Evolutionary conservation across 768 basidiomycete species (phyloP).

Genomic region (Phaeotremella fagi): DNA sequence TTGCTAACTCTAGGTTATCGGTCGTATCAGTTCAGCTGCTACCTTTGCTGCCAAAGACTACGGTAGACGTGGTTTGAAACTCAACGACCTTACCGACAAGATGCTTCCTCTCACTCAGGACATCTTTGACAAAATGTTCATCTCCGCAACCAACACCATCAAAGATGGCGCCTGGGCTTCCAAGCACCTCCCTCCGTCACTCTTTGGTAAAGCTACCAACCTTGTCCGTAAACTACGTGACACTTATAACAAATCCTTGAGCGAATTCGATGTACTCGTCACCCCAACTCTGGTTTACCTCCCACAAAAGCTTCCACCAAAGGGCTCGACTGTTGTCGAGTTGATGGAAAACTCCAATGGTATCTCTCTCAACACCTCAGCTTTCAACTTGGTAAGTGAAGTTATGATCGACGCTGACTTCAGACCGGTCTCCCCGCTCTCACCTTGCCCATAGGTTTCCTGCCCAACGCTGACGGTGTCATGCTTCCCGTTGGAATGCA

Average conservation of each 20-base stretch:
- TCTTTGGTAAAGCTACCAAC: slow-evolving; percentile 50
- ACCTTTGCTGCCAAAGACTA: slow-evolving; percentile 24
- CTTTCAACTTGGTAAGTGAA: slow-evolving; percentile 20
- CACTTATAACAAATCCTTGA: slow-evolving; percentile 47
- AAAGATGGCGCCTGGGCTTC: slow-evolving; percentile 21
- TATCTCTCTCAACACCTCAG: slow-evolving; percentile 28
- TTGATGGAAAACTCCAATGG: slow-evolving; percentile 32
- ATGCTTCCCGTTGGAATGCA: slow-evolving; percentile 53
- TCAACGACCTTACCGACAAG: slow-evolving; percentile 43
- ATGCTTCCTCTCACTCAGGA: slow-evolving; percentile 39
- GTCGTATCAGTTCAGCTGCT: slow-evolving; percentile 20
- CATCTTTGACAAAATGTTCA: slow-evolving; percentile 48
- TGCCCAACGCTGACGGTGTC: slow-evolving; percentile 35
- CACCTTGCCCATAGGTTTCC: slow-evolving; percentile 50
- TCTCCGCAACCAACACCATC: slow-evolving; percentile 14
- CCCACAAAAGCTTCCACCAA: slow-evolving; percentile 9
- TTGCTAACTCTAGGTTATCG: slow-evolving; percentile 7
- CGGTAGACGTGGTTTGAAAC: slow-evolving; percentile 44
- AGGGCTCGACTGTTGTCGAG: slow-evolving; percentile 38
- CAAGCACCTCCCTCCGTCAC: slow-evolving; percentile 19
- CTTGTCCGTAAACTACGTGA: slow-evolving; percentile 49
- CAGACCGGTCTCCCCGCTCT: slow-evolving; percentile 50
- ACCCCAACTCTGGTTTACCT: slow-evolving; percentile 47
- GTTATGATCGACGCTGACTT: background rate
- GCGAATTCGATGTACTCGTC: slow-evolving; percentile 47